Conservation (phyloP, 352 stramenopile genomes). For the Paralagenidium karlingii region DNA sequence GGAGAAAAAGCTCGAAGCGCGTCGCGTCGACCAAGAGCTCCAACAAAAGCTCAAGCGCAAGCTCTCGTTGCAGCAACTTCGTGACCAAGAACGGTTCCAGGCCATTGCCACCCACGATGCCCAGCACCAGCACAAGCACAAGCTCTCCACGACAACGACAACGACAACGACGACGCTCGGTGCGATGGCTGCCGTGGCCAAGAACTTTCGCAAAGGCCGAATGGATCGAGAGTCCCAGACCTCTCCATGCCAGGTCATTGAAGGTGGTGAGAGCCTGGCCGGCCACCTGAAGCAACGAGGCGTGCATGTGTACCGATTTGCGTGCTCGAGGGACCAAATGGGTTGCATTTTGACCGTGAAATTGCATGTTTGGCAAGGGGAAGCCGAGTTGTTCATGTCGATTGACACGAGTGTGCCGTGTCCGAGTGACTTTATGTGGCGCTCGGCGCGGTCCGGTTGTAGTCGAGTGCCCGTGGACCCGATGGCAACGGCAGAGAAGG, state of each 20-base stretch:
- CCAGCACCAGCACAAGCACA: neutral
- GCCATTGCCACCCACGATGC: no score
- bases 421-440: constrained; percentile 59
- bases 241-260: constrained; percentile 32
- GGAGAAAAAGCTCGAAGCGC: constrained; percentile 22
- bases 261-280: constrained; percentile 23
- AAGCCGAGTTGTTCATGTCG: constrained; percentile 55
- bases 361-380: constrained; percentile 23
- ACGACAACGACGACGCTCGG: no score
- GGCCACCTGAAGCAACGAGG: constrained; percentile 11
- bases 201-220: constrained; percentile 30
- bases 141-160: constrained; percentile 1
- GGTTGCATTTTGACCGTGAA: constrained; percentile 47
- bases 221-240: constrained; percentile 38
- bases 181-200: constrained; percentile 2
- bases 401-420: constrained; percentile 53
- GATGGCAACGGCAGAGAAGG: constrained; percentile 13
- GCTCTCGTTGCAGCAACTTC: constrained; percentile 35
- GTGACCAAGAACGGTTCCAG: constrained; percentile 22
- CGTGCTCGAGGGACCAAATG: constrained; percentile 17
- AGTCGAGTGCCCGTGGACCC: no score
- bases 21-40: constrained; percentile 25
- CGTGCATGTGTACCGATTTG: constrained; percentile 42
- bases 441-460: no score
- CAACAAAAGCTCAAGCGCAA: constrained; percentile 48